Base-by-base conservation (phyloP, 805 yeast genomes). In the Pichia phayaonensis region DNA sequence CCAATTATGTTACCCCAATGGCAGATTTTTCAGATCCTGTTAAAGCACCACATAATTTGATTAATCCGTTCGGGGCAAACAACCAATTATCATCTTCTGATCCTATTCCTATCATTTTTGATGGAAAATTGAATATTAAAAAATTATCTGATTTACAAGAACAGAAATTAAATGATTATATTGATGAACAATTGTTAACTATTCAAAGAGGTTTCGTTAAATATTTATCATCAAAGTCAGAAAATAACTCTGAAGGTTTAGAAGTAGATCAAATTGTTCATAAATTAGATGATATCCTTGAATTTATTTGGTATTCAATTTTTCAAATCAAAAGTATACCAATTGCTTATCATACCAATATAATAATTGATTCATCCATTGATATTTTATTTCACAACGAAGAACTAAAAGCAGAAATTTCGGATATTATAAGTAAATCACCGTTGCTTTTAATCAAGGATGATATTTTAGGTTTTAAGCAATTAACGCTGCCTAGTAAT, bases 301-400 rank as follows among this genome's bases (percentile, higher is more conserved):
- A 75, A 44, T 69, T 86, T 40, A 65, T 86, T 7, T 83, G 88
- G 87, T 75, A 74, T 49, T 80, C 89, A 0, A 70, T 84, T 0
- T 61, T 64, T 36, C 62, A 64, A 24, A 46, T 60, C n/a, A 59
- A 63, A 29, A 57, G 55, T 2, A 56, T 66, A 5, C 71, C 71
- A 3, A 50, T 49, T 24, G 44, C 65, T 4, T 56, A 61, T 31
- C 70, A 66, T 44, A 34, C 51, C 3, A 62, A 65, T 41, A 31
- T 58, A n/a, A 26, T 47, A 13, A 16, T 34, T 16, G 50, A 50
- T 23, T 11, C 40, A 16, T 20, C 46, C 11, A 8, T 49, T 2
- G 15, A 39, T 12, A 20, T 18, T 2, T 36, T 49, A 2, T 49
- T 49, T 39, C 24, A 10, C 6, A 12, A 34, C 3, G 38, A 44